These are phyloP conservation scores for Tothia fuscella DNA, from an alignment of 2,329 filamentous ascomycete species.

Conservation along the genomic window DNA sequence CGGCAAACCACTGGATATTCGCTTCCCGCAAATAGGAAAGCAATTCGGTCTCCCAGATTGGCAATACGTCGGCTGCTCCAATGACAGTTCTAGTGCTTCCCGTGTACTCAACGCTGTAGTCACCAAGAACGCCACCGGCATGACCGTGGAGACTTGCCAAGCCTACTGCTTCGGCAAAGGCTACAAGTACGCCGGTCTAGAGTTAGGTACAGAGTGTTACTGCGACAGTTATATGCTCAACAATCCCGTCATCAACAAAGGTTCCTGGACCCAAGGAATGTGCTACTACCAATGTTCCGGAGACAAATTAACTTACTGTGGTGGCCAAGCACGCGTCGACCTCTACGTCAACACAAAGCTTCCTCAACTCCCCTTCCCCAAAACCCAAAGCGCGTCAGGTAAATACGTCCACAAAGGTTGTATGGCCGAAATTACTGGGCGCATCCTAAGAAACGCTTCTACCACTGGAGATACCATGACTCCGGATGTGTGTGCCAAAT, in stretches of 20 bases:
- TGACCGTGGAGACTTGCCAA: conserved; percentile 25
- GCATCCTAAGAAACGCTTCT: not conserved
- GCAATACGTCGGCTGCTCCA: not conserved
- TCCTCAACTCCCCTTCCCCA: not conserved
- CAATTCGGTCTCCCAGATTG: not conserved
- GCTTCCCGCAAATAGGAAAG: not conserved
- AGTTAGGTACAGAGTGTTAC: conserved; percentile 21
- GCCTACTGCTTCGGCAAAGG: conserved; percentile 18
- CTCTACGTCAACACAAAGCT: not conserved
- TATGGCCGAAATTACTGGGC: not conserved
- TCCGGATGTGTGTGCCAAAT: not conserved
- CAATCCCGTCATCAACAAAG: not conserved
- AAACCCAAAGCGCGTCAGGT: not conserved
- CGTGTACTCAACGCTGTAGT: conserved; percentile 18
- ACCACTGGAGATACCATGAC: not conserved
- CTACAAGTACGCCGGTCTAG: conserved; percentile 21
- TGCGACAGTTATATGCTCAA: conserved; percentile 4
- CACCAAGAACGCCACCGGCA: conserved; percentile 16
- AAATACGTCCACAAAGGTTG: not conserved
- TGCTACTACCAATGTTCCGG: not conserved
- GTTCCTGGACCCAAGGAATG: not conserved
- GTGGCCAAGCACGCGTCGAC: not conserved
- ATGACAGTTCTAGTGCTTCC: conserved; percentile 17
- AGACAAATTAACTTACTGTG: not conserved
- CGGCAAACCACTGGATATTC: conserved; percentile 12